Percentiles rank a stretch among this genome's conserved stretches.
Evolutionary conservation across 208 protist genomes (phyloP).

Genomic region (Leishmania guyanensis): DNA sequence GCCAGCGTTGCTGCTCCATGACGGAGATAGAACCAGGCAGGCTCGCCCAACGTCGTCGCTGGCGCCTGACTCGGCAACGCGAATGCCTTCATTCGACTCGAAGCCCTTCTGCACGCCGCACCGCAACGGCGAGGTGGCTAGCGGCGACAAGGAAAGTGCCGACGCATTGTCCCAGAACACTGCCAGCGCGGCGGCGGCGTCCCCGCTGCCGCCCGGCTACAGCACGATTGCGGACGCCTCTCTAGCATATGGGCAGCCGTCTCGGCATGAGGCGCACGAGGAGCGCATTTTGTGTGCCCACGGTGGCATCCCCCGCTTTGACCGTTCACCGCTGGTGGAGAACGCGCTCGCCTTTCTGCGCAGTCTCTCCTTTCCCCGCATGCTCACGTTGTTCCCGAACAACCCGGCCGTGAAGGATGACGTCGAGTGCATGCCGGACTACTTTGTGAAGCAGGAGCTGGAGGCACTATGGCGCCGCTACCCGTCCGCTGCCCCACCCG

Average conservation of each 20-base stretch:
- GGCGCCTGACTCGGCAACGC: not conserved
- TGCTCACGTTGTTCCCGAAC: conserved; percentile 73
- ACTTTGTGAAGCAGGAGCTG: conserved; percentile 39
- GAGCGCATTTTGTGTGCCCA: conserved; percentile 79
- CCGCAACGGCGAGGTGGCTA: conserved; percentile 20
- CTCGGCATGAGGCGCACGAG: conserved; percentile 44
- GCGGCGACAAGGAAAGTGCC: conserved; percentile 13
- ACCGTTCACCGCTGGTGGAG: conserved; percentile 47
- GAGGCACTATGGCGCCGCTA: conserved; percentile 34
- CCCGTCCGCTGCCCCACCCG: conserved; percentile 22
- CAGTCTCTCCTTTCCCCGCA: conserved; percentile 51
- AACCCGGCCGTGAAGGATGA: conserved; percentile 48
- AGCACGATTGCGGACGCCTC: conserved; percentile 32
- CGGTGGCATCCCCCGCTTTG: conserved; percentile 78
- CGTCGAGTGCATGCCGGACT: conserved; percentile 49
- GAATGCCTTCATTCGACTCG: not conserved
- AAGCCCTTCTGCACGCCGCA: not conserved
- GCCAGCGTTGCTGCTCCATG: conserved; percentile 29
- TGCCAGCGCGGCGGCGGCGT: not conserved
- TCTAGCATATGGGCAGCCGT: conserved; percentile 22
- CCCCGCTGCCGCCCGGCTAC: conserved; percentile 12
- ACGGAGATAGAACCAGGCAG: not conserved
- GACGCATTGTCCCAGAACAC: not conserved
- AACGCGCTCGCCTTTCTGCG: conserved; percentile 51
- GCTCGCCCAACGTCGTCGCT: not conserved